Conservation (phyloP, 371 early-diverging fungal genomes). For the Mucor plumbeus region DNA sequence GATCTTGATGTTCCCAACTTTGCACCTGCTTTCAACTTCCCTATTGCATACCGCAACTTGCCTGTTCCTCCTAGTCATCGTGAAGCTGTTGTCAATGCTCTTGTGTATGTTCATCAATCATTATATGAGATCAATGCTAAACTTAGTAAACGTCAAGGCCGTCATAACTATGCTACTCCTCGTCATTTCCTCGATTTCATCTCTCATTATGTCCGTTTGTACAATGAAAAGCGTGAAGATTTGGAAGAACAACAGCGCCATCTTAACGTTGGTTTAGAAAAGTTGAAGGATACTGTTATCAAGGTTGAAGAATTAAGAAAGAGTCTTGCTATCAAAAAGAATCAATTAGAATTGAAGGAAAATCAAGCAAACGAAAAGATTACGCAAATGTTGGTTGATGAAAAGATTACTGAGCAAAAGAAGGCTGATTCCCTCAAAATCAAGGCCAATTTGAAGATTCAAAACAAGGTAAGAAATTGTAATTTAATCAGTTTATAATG, state of each 20-base stretch:
- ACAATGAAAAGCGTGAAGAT: slow-evolving; percentile 91
- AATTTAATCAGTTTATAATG: background rate
- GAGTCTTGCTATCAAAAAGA: slow-evolving; percentile 88
- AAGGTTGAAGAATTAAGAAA: slow-evolving; percentile 94
- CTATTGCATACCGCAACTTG: slow-evolving; percentile 80
- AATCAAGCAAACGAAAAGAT: slow-evolving; percentile 94
- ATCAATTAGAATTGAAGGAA: slow-evolving; percentile 89
- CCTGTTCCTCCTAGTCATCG: slow-evolving; percentile 81
- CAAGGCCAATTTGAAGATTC: slow-evolving; percentile 76
- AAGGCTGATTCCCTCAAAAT: slow-evolving; percentile 84
- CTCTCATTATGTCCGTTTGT: slow-evolving; percentile 89
- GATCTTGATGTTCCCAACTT: slow-evolving; percentile 87
- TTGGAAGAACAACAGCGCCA: slow-evolving; percentile 98
- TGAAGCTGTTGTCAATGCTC: slow-evolving; percentile 86
- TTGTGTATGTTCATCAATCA: slow-evolving; percentile 92
- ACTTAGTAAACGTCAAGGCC: slow-evolving; percentile 83
- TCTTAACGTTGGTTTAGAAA: slow-evolving; percentile 96
- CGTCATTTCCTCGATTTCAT: slow-evolving; percentile 98
- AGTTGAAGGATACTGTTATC: slow-evolving; percentile 93
- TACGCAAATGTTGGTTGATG: slow-evolving; percentile 94
- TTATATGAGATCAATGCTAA: slow-evolving; percentile 86
- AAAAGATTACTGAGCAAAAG: slow-evolving; percentile 95
- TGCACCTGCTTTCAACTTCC: slow-evolving; percentile 74
- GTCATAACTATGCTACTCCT: slow-evolving; percentile 90
- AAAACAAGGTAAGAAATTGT: slow-evolving; percentile 59